Base-by-base conservation (phyloP, 495 filamentous ascomycete species). In the Aspergillus carlsbadensis region DNA sequence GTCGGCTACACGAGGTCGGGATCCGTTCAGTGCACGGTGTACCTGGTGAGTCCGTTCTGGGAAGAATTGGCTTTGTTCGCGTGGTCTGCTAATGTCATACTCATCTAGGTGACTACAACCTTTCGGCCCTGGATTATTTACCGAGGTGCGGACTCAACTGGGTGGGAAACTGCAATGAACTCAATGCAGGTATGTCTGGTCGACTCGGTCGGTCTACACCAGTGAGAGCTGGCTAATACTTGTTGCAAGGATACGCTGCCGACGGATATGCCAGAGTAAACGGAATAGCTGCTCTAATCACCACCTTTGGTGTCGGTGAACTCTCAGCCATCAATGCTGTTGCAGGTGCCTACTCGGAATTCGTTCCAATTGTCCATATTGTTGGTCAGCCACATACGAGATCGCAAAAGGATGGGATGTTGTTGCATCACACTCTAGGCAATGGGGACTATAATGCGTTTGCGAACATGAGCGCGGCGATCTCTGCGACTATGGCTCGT, bases 381-480 rank as follows among this genome's bases (percentile, higher is more conserved):
- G 85, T 87, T 41, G 85, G 85, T 52, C 83, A 84, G 55, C 81
- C 84, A 11, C 70, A 70, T 26, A 78, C 72, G 20, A 54, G 70
- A 10, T 76, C 76, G 3, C 81, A 84, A 54, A 74, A 68, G 48
- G 74, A 78, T 67, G 80, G 81, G 10, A 77, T 78, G 70, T 75
- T 95, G n/a, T 78, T 98, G 11, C 93, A 98, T 67, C 93, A 98
- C 71, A 96, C 92, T 1, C 85, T 98, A 13, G 92, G 91, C 31
- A 94, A 96, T 65, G 92, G 92, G 26, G 87, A 94, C 66, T 94
- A 89, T 70, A 84, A 88, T 53, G 89, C 89, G n/a, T 96, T 94
- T 65, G 76, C 82, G 58, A 80, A 86, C 57, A 96, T 97, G 87
- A 87, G 78, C 65, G 72, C 74, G 13, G 71, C 81, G 20, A 86